These are phyloP conservation scores for Amesomyces nigricolor DNA, from an alignment of 2,329 filamentous ascomycete species.

Conservation along the genomic window DNA sequence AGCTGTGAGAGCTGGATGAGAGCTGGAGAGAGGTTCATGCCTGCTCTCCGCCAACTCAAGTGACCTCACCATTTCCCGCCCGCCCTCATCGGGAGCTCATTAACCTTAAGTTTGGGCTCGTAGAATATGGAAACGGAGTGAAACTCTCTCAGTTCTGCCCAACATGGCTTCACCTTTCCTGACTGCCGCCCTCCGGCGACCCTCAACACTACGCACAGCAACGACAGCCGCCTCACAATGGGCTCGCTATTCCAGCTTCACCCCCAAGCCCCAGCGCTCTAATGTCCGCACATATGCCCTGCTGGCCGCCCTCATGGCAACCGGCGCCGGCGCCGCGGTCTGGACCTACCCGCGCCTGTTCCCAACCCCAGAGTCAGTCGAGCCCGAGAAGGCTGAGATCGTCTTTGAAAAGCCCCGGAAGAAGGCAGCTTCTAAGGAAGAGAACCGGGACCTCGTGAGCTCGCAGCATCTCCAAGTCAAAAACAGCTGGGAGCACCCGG, in stretches of 20 bases:
- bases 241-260: constrained; percentile 17
- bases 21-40: constrained; percentile 5
- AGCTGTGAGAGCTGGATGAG: not conserved
- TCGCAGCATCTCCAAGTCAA: constrained; percentile 85
- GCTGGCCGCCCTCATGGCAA: constrained; percentile 16
- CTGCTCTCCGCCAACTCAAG: not conserved
- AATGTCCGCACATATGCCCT: constrained; percentile 12
- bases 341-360: constrained; percentile 26
- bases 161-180: constrained; percentile 20
- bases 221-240: constrained; percentile 13
- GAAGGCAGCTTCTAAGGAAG: constrained; percentile 56
- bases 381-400: constrained; percentile 46
- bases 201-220: constrained; percentile 2
- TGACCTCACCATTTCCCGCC: constrained; percentile 12
- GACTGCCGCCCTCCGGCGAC: constrained; percentile 15
- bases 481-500: constrained; percentile 73
- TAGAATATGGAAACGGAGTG: not conserved
- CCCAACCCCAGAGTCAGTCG: constrained; percentile 28
- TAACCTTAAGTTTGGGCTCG: not conserved
- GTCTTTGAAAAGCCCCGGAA: constrained; percentile 62
- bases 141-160: not conserved
- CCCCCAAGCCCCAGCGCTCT: not conserved
- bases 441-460: constrained; percentile 69
- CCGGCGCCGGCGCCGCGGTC: constrained; percentile 19
- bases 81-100: not conserved